These are phyloP conservation scores for Aspergillus cavernicola DNA, from an alignment of 495 filamentous ascomycete genomes.

Conservation along the genomic window DNA sequence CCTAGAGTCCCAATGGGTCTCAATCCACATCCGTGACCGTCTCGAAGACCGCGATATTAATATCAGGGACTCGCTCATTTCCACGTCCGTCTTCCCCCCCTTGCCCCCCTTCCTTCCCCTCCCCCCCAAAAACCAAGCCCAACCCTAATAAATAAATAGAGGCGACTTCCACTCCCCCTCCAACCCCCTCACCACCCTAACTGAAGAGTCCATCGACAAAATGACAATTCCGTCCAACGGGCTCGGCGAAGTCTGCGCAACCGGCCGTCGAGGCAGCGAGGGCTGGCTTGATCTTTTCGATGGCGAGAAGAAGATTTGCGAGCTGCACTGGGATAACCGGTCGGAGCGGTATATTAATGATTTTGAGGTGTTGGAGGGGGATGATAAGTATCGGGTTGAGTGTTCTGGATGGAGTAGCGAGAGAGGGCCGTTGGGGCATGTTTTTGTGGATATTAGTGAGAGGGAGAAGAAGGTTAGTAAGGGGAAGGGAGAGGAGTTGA, in stretches of 20 bases:
- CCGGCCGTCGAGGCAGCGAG: constrained; percentile 35
- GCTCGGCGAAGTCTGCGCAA: constrained; percentile 35
- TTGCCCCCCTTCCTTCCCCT: neutral
- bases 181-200: constrained; percentile 26
- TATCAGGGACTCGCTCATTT: constrained; percentile 32
- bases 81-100: constrained; percentile 13
- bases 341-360: constrained; percentile 23
- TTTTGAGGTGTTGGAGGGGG: constrained; percentile 31
- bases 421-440: constrained; percentile 36
- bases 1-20: constrained; percentile 27
- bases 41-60: constrained; percentile 29
- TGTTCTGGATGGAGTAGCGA: constrained; percentile 36
- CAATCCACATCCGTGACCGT: constrained; percentile 38
- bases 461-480: constrained; percentile 19
- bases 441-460: constrained; percentile 30
- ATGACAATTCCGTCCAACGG: constrained; percentile 30
- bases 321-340: constrained; percentile 41
- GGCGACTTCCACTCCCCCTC: constrained; percentile 31
- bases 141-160: constrained; percentile 18
- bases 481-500: neutral
- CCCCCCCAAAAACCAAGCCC: neutral
- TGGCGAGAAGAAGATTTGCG: constrained; percentile 36
- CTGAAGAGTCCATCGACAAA: constrained; percentile 35
- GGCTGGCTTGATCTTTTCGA: constrained; percentile 38
- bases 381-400: constrained; percentile 31